These are phyloP conservation scores for Pichia sp. DNA, from an alignment of 1,139 yeast genomes.

Conservation along the genomic window DNA sequence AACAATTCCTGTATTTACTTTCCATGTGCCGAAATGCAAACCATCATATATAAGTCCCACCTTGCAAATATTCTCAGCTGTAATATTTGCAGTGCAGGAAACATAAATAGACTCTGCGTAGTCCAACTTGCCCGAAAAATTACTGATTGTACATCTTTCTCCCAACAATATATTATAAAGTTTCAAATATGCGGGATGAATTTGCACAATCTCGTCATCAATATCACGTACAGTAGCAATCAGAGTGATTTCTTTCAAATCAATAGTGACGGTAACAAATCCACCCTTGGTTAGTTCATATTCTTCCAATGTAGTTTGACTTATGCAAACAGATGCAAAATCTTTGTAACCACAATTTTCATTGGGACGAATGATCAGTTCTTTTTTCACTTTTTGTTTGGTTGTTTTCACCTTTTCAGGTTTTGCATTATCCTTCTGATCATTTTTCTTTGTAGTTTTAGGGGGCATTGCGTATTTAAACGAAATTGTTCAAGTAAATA, in stretches of 20 bases:
- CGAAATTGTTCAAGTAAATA: background rate
- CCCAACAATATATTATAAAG: constrained; percentile 62
- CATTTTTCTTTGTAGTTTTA: constrained; percentile 12
- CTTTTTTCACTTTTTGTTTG: constrained; percentile 36
- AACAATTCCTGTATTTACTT: constrained; percentile 18
- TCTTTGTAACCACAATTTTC: constrained; percentile 31
- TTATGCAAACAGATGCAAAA: constrained; percentile 33
- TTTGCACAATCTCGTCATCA: constrained; percentile 43
- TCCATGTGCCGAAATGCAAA: constrained; percentile 16
- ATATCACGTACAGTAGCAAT: constrained; percentile 39
- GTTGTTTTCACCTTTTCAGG: background rate
- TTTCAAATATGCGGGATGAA: constrained; percentile 43
- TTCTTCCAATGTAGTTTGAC: constrained; percentile 45
- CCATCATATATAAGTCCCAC: constrained; percentile 23
- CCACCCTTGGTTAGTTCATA: constrained; percentile 50
- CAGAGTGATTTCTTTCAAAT: constrained; percentile 40
- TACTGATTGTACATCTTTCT: constrained; percentile 53
- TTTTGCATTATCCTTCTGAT: constrained; percentile 9
- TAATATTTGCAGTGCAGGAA: constrained; percentile 2
- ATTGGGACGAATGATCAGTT: constrained; percentile 56
- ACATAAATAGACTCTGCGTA: constrained; percentile 21
- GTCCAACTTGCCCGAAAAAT: constrained; percentile 41
- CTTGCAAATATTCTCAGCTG: constrained; percentile 22
- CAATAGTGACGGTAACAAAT: constrained; percentile 43
- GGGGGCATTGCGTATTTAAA: constrained; percentile 12